Percentiles rank a stretch among this genome's conserved stretches.
Conservation (phyloP, 176 grass and related monocot species). For the Eleusine indica region DNA sequence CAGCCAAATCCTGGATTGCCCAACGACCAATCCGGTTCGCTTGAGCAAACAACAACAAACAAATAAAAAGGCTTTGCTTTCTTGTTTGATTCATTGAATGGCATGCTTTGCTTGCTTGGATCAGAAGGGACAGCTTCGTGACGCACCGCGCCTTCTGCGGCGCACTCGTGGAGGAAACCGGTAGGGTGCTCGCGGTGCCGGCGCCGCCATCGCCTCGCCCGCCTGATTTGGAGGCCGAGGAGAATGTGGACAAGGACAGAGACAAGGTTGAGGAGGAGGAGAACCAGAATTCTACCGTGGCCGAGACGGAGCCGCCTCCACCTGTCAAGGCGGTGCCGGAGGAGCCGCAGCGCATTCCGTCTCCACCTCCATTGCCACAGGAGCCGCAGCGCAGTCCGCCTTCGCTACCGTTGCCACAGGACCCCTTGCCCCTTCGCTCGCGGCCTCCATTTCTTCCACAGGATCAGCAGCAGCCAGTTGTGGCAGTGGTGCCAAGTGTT, state of each 20-base stretch:
- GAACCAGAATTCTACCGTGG: conserved; percentile 25
- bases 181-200: conserved; percentile 35
- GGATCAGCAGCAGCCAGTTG: conserved; percentile 23
- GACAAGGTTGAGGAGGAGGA: conserved; percentile 5
- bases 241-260: conserved; percentile 36
- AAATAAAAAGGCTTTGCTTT: background rate
- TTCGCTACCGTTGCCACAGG: conserved; percentile 8
- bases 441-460: background rate
- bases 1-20: background rate
- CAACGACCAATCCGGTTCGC: background rate
- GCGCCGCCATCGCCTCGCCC: conserved; percentile 45
- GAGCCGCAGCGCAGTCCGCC: background rate
- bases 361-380: conserved; percentile 17
- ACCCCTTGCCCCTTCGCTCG: background rate
- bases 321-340: background rate
- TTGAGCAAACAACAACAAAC: background rate
- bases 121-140: conserved; percentile 65
- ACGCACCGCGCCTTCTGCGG: conserved; percentile 67
- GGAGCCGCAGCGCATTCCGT: background rate
- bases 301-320: conserved; percentile 29
- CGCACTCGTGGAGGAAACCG: conserved; percentile 56
- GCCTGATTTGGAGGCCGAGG: conserved; percentile 48
- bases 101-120: conserved; percentile 34
- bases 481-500: conserved; percentile 48
- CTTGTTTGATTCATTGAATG: conserved; percentile 21